Conservation (phyloP, 768 basidiomycete genomes). For the Amanita rimosa region DNA sequence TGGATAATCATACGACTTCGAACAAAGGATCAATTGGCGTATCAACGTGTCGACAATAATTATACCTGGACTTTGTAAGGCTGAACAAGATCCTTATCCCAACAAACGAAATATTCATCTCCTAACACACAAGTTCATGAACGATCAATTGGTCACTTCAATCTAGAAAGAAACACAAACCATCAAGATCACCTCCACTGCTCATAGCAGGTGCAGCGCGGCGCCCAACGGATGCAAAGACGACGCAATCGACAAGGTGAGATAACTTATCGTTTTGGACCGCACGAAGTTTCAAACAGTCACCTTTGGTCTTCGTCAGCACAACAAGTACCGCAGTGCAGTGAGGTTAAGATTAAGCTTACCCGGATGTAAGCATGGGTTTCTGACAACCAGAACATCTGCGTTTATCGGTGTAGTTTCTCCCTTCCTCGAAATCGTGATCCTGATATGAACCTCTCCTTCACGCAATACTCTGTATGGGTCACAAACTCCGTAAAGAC, state of each 20-base stretch:
- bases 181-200: slow-evolving; percentile 49
- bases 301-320: slow-evolving; percentile 24
- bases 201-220: slow-evolving; percentile 61
- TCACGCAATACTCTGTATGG: too few relatives aligned
- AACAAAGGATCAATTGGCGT: not conserved
- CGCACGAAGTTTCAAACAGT: slow-evolving; percentile 53
- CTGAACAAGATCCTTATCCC: slow-evolving; percentile 56
- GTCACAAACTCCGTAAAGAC: too few relatives aligned
- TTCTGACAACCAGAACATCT: slow-evolving; percentile 54
- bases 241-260: slow-evolving; percentile 57
- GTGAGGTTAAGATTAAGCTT: not conserved
- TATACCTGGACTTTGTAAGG: slow-evolving; percentile 38
- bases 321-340: not conserved
- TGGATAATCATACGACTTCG: slow-evolving; percentile 57
- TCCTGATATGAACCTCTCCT: too few relatives aligned
- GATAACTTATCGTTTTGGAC: slow-evolving; percentile 35
- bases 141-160: not conserved
- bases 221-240: slow-evolving; percentile 52
- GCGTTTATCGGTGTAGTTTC: slow-evolving; percentile 31
- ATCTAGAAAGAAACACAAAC: slow-evolving; percentile 14
- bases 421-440: too few relatives aligned
- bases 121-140: slow-evolving; percentile 19
- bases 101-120: slow-evolving; percentile 59
- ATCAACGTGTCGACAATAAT: not conserved
- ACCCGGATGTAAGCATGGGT: slow-evolving; percentile 65